phyloP scores from a whole-genome alignment of 1,284 basidiomycete species.

The Ganoderma multipileum region DNA sequence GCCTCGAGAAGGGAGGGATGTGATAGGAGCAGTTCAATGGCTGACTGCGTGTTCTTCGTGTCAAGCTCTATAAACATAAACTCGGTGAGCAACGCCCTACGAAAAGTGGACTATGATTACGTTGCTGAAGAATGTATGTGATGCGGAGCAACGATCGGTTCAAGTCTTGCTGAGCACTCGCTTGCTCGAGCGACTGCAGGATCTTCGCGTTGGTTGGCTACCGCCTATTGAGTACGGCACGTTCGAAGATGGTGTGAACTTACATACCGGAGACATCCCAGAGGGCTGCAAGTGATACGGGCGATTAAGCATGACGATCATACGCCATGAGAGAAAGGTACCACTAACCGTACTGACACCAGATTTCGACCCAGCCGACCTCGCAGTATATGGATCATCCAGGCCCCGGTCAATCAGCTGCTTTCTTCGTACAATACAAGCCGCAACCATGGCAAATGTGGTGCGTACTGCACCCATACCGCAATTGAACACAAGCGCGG shows the following conservation, averaged over 20 bases:
- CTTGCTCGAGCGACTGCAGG: conserved; percentile 73
- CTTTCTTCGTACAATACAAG: conserved; percentile 86
- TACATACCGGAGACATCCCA: conserved; percentile 17
- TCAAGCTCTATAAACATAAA: conserved; percentile 55
- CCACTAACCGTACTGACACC: conserved; percentile 53
- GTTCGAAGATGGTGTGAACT: too few species aligned
- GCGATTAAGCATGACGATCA: neutral
- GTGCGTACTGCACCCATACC: conserved; percentile 97
- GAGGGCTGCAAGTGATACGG: conserved; percentile 17
- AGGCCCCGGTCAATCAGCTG: conserved; percentile 83
- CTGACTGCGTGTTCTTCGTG: conserved; percentile 68
- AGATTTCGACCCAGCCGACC: conserved; percentile 36
- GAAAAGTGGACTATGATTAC: conserved; percentile 43
- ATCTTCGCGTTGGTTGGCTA: conserved; percentile 65
- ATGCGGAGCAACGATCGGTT: conserved; percentile 85
- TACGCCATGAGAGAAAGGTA: too few species aligned
- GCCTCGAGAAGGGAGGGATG: conserved; percentile 85
- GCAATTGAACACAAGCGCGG: conserved; percentile 94
- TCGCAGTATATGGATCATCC: conserved; percentile 74
- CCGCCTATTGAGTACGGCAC: too few species aligned
- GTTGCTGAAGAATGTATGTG: conserved; percentile 85
- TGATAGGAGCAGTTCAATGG: conserved; percentile 83
- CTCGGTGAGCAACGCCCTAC: conserved; percentile 8
- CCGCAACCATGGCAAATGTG: conserved; percentile 97
- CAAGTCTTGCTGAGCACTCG: conserved; percentile 83